These are phyloP conservation scores for Eurotiales sp. DNA, from an alignment of 2,329 filamentous ascomycete species.

Conservation along the genomic window DNA sequence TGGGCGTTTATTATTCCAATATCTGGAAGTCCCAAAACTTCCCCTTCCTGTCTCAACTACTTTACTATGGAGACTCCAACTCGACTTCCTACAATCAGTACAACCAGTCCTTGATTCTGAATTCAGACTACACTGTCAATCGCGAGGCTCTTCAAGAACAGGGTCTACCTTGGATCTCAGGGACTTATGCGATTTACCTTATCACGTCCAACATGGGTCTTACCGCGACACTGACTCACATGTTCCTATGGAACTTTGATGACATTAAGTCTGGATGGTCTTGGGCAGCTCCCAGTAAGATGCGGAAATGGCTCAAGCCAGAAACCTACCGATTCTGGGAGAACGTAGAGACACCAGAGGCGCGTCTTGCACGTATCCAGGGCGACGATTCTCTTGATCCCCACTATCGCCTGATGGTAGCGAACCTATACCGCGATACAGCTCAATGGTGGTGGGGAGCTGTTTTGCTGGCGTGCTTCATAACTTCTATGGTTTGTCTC, in stretches of 20 bases:
- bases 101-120: conserved; percentile 44
- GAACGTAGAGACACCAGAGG: conserved; percentile 12
- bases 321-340: conserved; percentile 13
- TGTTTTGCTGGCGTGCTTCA: not conserved
- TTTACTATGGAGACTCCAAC: conserved; percentile 28
- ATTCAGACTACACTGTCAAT: conserved; percentile 38
- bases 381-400: too few species aligned
- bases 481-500: not conserved
- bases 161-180: conserved; percentile 43
- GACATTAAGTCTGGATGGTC: conserved; percentile 38
- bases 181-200: conserved; percentile 38
- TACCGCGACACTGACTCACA: conserved; percentile 46
- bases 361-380: conserved; percentile 8
- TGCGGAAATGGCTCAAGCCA: conserved; percentile 14
- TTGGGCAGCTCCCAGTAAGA: conserved; percentile 14
- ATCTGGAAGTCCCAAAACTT: conserved; percentile 36
- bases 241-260: conserved; percentile 38
- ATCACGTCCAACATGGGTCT: conserved; percentile 46
- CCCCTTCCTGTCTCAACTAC: conserved; percentile 41
- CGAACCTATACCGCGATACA: conserved; percentile 12
- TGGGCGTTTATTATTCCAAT: conserved; percentile 43
- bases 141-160: conserved; percentile 27
- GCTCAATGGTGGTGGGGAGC: too few species aligned
- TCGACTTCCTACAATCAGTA: conserved; percentile 34
- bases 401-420: too few species aligned